phyloP scores from a whole-genome alignment of 257 asterid species.

The Dorcoceras hygrometricum region DNA sequence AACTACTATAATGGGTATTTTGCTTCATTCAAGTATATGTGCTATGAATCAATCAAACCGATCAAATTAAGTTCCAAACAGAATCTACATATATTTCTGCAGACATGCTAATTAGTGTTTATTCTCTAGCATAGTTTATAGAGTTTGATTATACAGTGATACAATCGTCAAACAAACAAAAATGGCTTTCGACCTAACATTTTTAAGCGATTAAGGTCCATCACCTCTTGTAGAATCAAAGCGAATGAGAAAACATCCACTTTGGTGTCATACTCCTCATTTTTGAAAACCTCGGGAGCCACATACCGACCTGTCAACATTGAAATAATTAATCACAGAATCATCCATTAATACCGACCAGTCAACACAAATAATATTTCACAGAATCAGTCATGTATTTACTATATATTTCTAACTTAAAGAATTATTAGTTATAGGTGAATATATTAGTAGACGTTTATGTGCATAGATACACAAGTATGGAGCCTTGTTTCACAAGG shows the following conservation, averaged over 20 bases:
- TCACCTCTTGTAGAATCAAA: slow-evolving; percentile 90
- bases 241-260: slow-evolving; percentile 97
- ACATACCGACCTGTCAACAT: slow-evolving; percentile 75
- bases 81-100: slow-evolving; percentile 2
- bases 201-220: slow-evolving; percentile 6
- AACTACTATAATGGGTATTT: neutral
- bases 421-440: neutral
- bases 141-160: neutral
- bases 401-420: neutral
- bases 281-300: slow-evolving; percentile 88
- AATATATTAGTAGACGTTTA: neutral
- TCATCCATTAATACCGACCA: slow-evolving; percentile 67
- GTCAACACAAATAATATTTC: slow-evolving; percentile 26
- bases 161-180: neutral
- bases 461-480: neutral
- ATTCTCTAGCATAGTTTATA: neutral
- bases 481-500: neutral
- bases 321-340: slow-evolving; percentile 6
- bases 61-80: neutral
- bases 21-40: neutral
- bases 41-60: neutral
- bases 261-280: slow-evolving; percentile 89
- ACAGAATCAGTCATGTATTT: neutral
- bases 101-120: neutral
- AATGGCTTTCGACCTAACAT: neutral